Base-by-base conservation (phyloP, 2,329 filamentous ascomycete species). In the Fusarium pilosicola region DNA sequence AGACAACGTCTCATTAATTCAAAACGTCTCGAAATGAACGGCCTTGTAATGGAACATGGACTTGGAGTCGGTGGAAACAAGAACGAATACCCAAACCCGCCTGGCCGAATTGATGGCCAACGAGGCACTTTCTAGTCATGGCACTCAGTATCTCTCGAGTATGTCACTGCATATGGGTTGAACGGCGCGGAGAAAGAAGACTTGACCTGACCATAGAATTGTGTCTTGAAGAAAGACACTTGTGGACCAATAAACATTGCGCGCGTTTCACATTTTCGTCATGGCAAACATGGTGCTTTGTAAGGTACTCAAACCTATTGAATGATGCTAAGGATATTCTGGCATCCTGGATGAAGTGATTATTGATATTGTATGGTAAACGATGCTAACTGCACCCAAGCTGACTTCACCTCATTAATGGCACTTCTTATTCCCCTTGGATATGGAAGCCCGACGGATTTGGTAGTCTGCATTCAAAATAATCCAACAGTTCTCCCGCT, bases 1-100 rank as follows among this genome's bases (percentile, higher is more conserved):
- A 77, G 94, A 96, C 85, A 96, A 96, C 79, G 93, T 97, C 57
- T 94, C 93, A 39, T 86, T 97, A 76, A 95, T 96, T 76, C 94
- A 93, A 80, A 87, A 82, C 77, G 62, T 85, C 65, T 81, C 82
- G 36, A 75, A 74, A 60, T 82, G 71, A 79, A 55, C 41, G 49
- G 32, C 20, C 36, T 44, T 54, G 18, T 45, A 65, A 32, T 39
- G 39, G 38, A 45, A 67, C 34, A 34, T 56, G 64, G 59, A 59
- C 59, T 52, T 52, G 26, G 32, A 60, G 48, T 57, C 51, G 42
- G 34, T 52, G 65, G 72, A 64, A 65, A 60, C 41, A 58, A 66
- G 55, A 72, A 59, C 46, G 66, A 44, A 75, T 74, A 75, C 69
- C 65, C 72, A 67, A 71, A 75, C 51, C 65, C 51, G 61, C 51